Conservation (phyloP, 768 basidiomycete genomes). For the Ephemerocybe angulata region DNA sequence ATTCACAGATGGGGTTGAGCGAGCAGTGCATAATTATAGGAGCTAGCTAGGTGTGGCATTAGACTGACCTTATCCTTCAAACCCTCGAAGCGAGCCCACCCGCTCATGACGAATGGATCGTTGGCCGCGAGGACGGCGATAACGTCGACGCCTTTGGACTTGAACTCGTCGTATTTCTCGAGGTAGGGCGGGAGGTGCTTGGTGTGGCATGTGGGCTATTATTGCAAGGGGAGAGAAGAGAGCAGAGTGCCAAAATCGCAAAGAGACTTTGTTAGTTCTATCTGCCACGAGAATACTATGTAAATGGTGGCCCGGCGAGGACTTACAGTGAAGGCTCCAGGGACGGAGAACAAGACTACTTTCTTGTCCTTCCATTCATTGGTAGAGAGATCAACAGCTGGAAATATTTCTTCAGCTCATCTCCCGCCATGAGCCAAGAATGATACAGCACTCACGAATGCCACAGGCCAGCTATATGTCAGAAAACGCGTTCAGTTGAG, state of each 20-base stretch:
- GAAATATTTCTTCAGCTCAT: slow-evolving; percentile 9
- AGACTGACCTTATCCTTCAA: slow-evolving; percentile 60
- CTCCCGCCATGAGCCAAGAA: slow-evolving; percentile 1
- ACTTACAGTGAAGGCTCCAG: slow-evolving; percentile 77
- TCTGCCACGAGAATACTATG: too few relatives aligned
- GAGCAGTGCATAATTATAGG: background rate
- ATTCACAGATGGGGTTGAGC: background rate
- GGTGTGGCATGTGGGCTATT: slow-evolving; percentile 65
- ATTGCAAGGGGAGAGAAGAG: too few relatives aligned
- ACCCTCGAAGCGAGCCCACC: slow-evolving; percentile 55
- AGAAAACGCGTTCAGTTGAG: slow-evolving; percentile 9
- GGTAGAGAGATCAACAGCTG: slow-evolving; percentile 53
- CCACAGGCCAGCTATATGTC: slow-evolving; percentile 55
- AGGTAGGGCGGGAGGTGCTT: slow-evolving; percentile 66
- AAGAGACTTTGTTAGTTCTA: too few relatives aligned
- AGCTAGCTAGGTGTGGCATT: background rate
- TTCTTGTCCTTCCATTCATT: slow-evolving; percentile 78
- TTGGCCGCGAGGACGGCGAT: slow-evolving; percentile 76
- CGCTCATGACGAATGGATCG: slow-evolving; percentile 74
- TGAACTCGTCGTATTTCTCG: slow-evolving; percentile 67
- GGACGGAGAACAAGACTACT: slow-evolving; percentile 74
- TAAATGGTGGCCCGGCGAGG: too few relatives aligned
- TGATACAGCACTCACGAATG: slow-evolving; percentile 44
- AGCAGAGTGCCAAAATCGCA: too few relatives aligned
- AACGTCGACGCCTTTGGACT: slow-evolving; percentile 70